A percentile compares a stretch with the other conserved stretches of the same genome.
These are phyloP conservation scores for Cruciata laevipes DNA, from an alignment of 257 asterid species.

Conservation along the genomic window DNA sequence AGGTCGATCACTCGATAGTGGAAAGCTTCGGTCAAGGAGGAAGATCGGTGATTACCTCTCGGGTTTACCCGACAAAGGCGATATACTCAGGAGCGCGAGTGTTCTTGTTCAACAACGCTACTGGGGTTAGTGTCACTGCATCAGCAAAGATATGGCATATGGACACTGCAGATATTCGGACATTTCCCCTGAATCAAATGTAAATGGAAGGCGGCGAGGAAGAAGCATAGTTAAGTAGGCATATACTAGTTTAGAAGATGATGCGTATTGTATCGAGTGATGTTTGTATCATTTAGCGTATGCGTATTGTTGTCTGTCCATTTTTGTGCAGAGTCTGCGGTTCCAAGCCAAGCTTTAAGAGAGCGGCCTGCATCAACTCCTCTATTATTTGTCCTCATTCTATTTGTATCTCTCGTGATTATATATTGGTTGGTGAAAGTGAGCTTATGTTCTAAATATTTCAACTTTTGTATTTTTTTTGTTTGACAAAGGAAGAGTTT, in stretches of 20 bases:
- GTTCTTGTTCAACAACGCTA: constrained; percentile 80
- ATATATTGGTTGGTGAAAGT: neutral
- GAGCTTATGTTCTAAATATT: too few species aligned
- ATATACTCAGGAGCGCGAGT: constrained; percentile 44
- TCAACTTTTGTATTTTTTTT: too few species aligned
- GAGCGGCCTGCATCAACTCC: neutral
- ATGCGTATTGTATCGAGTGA: neutral
- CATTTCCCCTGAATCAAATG: neutral
- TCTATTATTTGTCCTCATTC: neutral
- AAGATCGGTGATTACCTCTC: constrained; percentile 59
- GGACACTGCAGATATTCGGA: constrained; percentile 49
- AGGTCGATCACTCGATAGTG: constrained; percentile 86
- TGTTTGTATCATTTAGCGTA: neutral
- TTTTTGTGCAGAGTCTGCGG: neutral
- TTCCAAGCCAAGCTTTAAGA: too few species aligned
- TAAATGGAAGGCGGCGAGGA: neutral
- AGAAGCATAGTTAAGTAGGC: neutral
- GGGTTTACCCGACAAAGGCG: constrained; percentile 77
- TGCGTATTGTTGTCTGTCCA: neutral
- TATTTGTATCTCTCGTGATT: neutral
- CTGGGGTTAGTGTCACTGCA: constrained; percentile 44
- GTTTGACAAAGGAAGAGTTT: too few species aligned
- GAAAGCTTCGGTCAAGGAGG: constrained; percentile 96
- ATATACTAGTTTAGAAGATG: neutral
- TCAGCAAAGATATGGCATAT: constrained; percentile 67